These are phyloP conservation scores for Coniochaeta ligniaria DNA, from an alignment of 2,329 filamentous ascomycete genomes.

Conservation along the genomic window DNA sequence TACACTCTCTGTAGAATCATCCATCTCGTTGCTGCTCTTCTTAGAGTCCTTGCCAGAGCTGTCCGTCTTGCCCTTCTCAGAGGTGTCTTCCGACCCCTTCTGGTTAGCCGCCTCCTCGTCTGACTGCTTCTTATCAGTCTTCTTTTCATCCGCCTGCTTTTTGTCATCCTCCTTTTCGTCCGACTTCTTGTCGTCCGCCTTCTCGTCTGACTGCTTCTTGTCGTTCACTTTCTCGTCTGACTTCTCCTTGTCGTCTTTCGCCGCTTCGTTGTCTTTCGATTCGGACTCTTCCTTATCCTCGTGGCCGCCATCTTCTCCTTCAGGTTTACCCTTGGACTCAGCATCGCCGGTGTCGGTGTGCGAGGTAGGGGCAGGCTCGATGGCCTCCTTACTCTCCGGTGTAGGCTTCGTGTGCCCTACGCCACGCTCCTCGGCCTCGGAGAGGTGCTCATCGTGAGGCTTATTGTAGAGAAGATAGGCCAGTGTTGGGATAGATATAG, in stretches of 20 bases:
- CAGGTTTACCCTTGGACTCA: not conserved
- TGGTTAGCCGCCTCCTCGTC: not conserved
- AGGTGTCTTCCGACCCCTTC: not conserved
- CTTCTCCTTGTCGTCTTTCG: conserved; percentile 1
- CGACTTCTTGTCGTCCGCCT: not conserved
- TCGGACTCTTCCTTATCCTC: not conserved
- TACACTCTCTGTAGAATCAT: conserved; percentile 1
- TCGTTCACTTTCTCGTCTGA: not conserved
- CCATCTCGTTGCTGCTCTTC: not conserved
- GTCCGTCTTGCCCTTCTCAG: not conserved
- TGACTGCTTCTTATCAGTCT: too few species aligned
- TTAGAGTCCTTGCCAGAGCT: not conserved
- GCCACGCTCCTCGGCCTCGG: conserved; percentile 15
- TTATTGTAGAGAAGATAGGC: conserved; percentile 7
- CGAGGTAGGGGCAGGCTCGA: not conserved
- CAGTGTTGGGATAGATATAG: conserved; percentile 8
- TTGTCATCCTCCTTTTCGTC: not conserved
- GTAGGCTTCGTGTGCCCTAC: conserved; percentile 10
- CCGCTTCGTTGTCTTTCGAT: conserved; percentile 3
- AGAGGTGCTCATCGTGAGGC: conserved; percentile 5
- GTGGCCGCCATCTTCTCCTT: not conserved
- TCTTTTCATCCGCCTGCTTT: too few species aligned
- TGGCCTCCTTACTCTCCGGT: not conserved
- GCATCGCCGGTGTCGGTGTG: not conserved
- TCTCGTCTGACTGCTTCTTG: not conserved